phyloP scores from a whole-genome alignment of 1,284 basidiomycete genomes.

The Malassezia vespertilionis region DNA sequence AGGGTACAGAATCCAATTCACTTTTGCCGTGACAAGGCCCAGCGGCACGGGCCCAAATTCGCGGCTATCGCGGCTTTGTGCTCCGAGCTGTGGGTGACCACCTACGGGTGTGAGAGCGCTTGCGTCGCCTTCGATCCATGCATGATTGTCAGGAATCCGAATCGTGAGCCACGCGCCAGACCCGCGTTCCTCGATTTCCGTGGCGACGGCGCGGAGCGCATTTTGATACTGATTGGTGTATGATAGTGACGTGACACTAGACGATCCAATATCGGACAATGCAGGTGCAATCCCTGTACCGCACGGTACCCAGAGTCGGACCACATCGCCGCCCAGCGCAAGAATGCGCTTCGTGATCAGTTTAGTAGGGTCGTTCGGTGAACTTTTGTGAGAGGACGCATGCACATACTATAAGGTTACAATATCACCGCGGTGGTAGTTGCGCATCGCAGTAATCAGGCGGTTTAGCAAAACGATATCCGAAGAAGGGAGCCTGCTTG shows the following conservation, averaged over 20 bases:
- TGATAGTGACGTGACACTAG: conserved; percentile 5
- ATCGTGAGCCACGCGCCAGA: conserved; percentile 22
- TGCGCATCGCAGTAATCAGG: conserved; percentile 42
- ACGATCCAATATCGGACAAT: conserved; percentile 8
- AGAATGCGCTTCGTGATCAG: conserved; percentile 53
- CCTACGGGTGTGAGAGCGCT: conserved; percentile 22
- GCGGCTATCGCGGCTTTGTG: conserved; percentile 18
- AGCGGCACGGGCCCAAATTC: conserved; percentile 49
- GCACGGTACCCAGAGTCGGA: conserved; percentile 41
- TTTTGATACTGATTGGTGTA: conserved; percentile 14
- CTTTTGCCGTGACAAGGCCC: conserved; percentile 48
- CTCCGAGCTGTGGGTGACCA: conserved; percentile 4
- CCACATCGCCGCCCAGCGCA: conserved; percentile 52
- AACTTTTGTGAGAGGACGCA: conserved; percentile 31
- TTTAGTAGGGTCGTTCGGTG: conserved; percentile 50
- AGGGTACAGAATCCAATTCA: conserved; percentile 50
- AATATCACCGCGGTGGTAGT: conserved; percentile 51
- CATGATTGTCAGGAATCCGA: conserved; percentile 39
- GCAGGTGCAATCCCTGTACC: conserved; percentile 26
- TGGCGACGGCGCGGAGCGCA: conserved; percentile 3
- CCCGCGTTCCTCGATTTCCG: conserved; percentile 3
- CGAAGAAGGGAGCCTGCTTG: conserved; percentile 49
- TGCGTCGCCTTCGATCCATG: conserved; percentile 55
- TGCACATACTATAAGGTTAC: conserved; percentile 47
- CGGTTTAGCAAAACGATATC: conserved; percentile 53